Percentiles rank a stretch among this genome's conserved stretches.
Conservation (phyloP, 306 rosid genomes). For the Medicago truncatula region DNA sequence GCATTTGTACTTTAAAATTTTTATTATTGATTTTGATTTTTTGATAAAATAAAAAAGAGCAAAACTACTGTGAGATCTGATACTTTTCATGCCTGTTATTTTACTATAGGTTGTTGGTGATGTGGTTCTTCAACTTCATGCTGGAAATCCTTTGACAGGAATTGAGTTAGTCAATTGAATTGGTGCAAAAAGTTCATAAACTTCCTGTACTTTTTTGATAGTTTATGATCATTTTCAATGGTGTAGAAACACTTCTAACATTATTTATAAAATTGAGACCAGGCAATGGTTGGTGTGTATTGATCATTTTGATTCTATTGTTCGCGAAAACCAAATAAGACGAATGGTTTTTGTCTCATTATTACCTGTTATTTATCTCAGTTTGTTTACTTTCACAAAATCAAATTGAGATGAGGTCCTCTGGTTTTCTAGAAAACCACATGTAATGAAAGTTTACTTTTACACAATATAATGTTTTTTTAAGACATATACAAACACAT, state of each 20-base stretch:
- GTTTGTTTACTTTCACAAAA: no score
- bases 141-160: slow-evolving; percentile 70
- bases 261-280: background rate
- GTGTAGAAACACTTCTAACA: background rate
- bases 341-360: no score
- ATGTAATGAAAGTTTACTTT: no score
- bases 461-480: no score
- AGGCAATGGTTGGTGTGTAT: slow-evolving; percentile 6
- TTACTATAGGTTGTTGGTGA: slow-evolving; percentile 73
- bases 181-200: background rate
- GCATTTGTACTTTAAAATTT: slow-evolving; percentile 4
- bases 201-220: background rate
- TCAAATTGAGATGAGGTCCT: no score
- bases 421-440: no score
- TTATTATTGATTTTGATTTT: background rate
- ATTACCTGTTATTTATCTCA: no score
- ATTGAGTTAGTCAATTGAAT: slow-evolving; percentile 75
- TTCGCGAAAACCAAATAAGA: no score
- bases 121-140: slow-evolving; percentile 76
- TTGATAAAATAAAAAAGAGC: background rate
- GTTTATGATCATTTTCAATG: slow-evolving; percentile 1
- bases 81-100: slow-evolving; percentile 23
- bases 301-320: background rate
- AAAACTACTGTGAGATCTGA: slow-evolving; percentile 34
- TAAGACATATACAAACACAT: no score